Percentiles rank a stretch among this genome's conserved stretches.
phyloP scores from a whole-genome alignment of 352 stramenopile species.

The Phytophthora pluvialis region DNA sequence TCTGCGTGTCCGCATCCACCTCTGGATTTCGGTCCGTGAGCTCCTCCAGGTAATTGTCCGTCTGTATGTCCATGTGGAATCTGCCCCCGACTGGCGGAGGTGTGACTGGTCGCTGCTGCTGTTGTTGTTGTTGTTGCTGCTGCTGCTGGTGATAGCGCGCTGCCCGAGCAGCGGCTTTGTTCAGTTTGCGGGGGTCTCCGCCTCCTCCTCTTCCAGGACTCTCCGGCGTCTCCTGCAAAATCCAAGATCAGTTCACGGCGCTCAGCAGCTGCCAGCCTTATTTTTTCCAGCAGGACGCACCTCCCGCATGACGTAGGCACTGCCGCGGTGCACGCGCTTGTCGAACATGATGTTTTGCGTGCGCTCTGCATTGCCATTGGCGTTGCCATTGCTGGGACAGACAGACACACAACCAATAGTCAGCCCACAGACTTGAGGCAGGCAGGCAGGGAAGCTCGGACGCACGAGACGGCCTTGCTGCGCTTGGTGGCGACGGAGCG shows the following conservation, averaged over 20 bases:
- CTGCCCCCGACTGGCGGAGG: conserved; percentile 87
- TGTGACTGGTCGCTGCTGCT: conserved; percentile 65
- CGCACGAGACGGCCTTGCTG: conserved; percentile 53
- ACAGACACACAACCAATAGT: neutral
- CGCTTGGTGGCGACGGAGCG: conserved; percentile 81
- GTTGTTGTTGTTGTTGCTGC: conserved; percentile 39
- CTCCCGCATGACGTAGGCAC: conserved; percentile 88
- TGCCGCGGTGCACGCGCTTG: conserved; percentile 93
- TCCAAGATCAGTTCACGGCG: neutral
- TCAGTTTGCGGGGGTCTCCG: conserved; percentile 17
- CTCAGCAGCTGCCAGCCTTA: neutral
- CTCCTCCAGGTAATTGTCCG: conserved; percentile 95
- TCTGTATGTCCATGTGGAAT: conserved; percentile 94
- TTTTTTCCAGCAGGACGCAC: conserved; percentile 27
- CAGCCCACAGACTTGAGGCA: neutral
- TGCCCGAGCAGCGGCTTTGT: conserved; percentile 25
- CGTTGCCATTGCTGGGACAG: conserved; percentile 17
- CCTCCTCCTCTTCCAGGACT: conserved; percentile 15
- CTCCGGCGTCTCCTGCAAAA: conserved; percentile 47
- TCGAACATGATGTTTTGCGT: conserved; percentile 96
- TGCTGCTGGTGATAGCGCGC: conserved; percentile 29
- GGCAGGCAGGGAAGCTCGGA: neutral
- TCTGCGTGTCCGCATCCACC: conserved; percentile 91
- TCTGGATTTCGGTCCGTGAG: conserved; percentile 92
- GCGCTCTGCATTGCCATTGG: conserved; percentile 43